These are phyloP conservation scores for Aspergillus neoniger DNA, from an alignment of 2,329 filamentous ascomycete genomes.

Conservation along the genomic window DNA sequence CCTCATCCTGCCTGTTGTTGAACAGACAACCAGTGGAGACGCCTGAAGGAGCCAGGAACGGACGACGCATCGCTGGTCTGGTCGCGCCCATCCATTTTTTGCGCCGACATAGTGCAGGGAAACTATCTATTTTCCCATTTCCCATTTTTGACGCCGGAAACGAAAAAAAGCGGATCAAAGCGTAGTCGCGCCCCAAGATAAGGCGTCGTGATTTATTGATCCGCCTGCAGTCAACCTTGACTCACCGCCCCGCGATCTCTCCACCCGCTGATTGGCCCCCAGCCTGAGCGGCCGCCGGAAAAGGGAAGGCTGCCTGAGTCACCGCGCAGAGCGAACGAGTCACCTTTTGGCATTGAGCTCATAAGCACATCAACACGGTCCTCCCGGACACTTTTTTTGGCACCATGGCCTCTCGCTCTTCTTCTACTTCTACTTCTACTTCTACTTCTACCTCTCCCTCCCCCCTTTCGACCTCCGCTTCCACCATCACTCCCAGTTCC, in stretches of 20 bases:
- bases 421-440: conserved; percentile 17
- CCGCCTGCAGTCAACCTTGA: conserved; percentile 16
- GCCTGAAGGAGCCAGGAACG: background rate
- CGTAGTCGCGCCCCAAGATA: conserved; percentile 12
- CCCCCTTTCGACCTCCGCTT: conserved; percentile 26
- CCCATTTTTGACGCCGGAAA: background rate
- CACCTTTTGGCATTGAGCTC: conserved; percentile 25
- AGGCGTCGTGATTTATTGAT: conserved; percentile 15
- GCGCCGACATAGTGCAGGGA: background rate
- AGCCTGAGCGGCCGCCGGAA: conserved; percentile 17
- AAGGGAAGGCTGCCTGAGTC: conserved; percentile 31
- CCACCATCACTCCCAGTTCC: conserved; percentile 36
- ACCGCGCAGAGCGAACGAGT: conserved; percentile 33
- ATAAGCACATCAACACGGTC: conserved; percentile 29
- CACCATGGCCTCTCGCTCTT: conserved; percentile 28
- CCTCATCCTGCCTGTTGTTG: background rate
- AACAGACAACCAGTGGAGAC: conserved; percentile 1
- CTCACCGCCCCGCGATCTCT: conserved; percentile 30
- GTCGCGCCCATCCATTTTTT: background rate
- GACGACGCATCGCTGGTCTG: background rate
- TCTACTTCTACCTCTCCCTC: conserved; percentile 19
- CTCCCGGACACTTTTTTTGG: conserved; percentile 13
- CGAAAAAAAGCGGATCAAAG: background rate
- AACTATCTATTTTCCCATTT: background rate
- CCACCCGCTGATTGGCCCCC: conserved; percentile 29